A percentile compares a stretch with the other conserved stretches of the same genome.
These are phyloP conservation scores for Chytriomyces confervae DNA, from an alignment of 192 early-diverging fungal species.

Conservation along the genomic window DNA sequence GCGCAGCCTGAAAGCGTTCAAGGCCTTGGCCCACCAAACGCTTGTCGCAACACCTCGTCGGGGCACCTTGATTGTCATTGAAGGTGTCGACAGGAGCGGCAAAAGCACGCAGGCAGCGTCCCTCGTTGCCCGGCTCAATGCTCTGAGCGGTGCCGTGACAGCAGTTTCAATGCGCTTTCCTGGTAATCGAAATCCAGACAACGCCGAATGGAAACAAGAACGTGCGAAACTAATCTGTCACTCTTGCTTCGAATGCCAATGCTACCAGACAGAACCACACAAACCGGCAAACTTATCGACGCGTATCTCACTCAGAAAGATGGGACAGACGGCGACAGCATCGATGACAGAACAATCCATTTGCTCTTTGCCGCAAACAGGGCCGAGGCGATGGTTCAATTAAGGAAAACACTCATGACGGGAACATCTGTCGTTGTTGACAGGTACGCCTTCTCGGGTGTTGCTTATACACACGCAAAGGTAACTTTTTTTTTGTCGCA, in stretches of 20 bases:
- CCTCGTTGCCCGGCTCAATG: slow-evolving; percentile 65
- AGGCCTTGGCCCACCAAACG: too few species aligned
- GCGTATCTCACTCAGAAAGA: slow-evolving; percentile 71
- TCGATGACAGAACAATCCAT: slow-evolving; percentile 87
- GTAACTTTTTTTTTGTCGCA: slow-evolving; percentile 36
- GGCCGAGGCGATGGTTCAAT: slow-evolving; percentile 53
- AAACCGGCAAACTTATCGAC: slow-evolving; percentile 91
- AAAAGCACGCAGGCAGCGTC: slow-evolving; percentile 86
- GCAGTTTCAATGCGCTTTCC: slow-evolving; percentile 75
- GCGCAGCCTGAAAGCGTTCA: too few species aligned
- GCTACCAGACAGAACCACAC: slow-evolving; percentile 77
- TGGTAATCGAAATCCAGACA: slow-evolving; percentile 45
- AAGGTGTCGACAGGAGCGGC: slow-evolving; percentile 89
- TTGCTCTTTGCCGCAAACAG: slow-evolving; percentile 96
- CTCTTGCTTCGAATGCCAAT: background rate
- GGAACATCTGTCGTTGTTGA: slow-evolving; percentile 87
- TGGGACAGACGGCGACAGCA: slow-evolving; percentile 35
- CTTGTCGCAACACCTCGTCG: slow-evolving; percentile 38
- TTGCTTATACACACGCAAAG: slow-evolving; percentile 91
- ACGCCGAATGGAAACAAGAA: background rate
- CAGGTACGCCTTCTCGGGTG: slow-evolving; percentile 95
- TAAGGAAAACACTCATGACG: slow-evolving; percentile 53
- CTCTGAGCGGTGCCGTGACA: slow-evolving; percentile 51
- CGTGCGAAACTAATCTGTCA: background rate
- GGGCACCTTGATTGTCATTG: slow-evolving; percentile 89